Conservation (phyloP, 31 red algal genomes). For the Bonnemaisonia californica region DNA sequence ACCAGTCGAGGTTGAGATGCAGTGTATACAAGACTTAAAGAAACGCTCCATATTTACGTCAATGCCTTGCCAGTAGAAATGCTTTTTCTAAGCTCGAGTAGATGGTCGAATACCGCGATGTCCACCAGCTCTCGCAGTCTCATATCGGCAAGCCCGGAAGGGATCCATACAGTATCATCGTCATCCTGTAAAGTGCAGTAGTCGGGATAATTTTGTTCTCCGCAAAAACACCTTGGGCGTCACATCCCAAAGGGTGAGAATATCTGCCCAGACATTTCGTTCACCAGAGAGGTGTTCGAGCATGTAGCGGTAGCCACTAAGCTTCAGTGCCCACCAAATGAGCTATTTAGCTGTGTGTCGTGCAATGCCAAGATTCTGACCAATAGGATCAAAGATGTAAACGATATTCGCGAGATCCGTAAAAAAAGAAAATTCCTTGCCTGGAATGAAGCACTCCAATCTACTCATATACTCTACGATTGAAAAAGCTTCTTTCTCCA, state of each 20-base stretch:
- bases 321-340: conserved; percentile 3
- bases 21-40: too few species aligned
- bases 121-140: too few species aligned
- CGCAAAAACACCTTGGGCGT: background rate
- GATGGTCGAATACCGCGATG: too few species aligned
- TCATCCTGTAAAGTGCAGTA: background rate
- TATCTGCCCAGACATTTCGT: background rate
- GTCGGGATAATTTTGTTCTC: background rate
- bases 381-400: conserved; percentile 11
- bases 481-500: conserved; percentile 37
- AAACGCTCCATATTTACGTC: too few species aligned
- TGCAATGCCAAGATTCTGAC: background rate
- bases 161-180: too few species aligned
- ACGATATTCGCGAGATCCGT: conserved; percentile 11
- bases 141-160: too few species aligned
- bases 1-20: too few species aligned
- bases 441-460: conserved; percentile 11
- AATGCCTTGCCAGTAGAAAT: too few species aligned
- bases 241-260: background rate
- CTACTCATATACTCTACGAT: conserved; percentile 30
- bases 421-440: background rate
- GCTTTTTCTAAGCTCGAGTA: too few species aligned
- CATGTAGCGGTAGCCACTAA: background rate
- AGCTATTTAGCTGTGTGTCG: conserved; percentile 1
- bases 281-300: background rate